Evolutionary conservation across 805 yeast species (phyloP), one percentile per base, ranked within the genome.

Genomic region (Helenozyma rhizophorensis): DNA sequence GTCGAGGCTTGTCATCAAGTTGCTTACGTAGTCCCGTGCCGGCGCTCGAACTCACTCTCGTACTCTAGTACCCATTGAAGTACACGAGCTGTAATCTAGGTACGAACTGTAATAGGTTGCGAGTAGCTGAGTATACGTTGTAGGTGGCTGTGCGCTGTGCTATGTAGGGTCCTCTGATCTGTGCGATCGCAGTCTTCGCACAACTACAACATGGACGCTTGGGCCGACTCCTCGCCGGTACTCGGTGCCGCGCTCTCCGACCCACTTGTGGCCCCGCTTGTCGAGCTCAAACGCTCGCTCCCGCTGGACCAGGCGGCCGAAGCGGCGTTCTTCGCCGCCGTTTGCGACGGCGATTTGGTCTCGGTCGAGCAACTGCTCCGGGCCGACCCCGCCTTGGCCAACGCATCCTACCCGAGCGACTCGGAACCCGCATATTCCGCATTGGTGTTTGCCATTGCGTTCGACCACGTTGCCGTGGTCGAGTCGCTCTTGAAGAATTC

Each of bases 381-480:
- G n/a, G 19, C 42, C 2, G 34, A 52, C 26, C 51, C 58, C 2
- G 51, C 48, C 7, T 32, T 49, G 14, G 45, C 55, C 10, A 42
- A 56, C 22, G 15, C 37, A 14, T 38, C 50, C 12, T 51, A 34
- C 30, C 54, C 57, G 8, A 27, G 14, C 4, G 50, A 54, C 9
- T 72, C 21, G 32, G 19, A 5, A 6, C 40, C 40, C 7, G 72
- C 72, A 4, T 53, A 49, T 14, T 49, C 62, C 3, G 48, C 62
- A 9, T 51, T 67, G 39, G 51, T 77, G 3, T 78, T 72, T 49
- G 73, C 82, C 9, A 65, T 80, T 15, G 75, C 75, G 23, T 79
- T 74, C 43, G 65, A 72, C 37, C 65, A 78, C 23, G 47, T 56
- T 8, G 65, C 60, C 6, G 61, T 73, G 27, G 71, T 71, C 2